phyloP scores from a whole-genome alignment of 352 stramenopile species.

The Blastocystis sp. region DNA sequence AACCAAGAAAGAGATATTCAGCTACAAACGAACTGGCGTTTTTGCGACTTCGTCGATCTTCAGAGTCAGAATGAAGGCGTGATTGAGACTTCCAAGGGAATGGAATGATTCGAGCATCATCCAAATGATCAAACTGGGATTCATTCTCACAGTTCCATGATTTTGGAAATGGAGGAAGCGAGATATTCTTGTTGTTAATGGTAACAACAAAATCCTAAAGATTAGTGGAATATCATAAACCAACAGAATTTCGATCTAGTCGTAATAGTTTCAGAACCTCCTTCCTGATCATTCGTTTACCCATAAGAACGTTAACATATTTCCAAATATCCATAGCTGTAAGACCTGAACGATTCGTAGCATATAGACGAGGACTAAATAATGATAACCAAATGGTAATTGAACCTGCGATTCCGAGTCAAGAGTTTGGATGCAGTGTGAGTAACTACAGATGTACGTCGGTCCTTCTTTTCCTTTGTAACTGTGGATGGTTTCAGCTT shows the following conservation, averaged over 20 bases:
- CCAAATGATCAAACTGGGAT: neutral
- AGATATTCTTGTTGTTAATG: neutral
- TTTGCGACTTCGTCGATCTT: neutral
- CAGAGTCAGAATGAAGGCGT: neutral
- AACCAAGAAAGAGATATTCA: neutral
- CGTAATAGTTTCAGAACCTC: conserved; percentile 19
- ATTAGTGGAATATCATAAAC: neutral
- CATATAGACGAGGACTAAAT: neutral
- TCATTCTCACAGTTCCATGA: neutral
- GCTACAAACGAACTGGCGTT: neutral
- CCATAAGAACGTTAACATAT: neutral
- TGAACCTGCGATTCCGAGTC: neutral
- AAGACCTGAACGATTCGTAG: neutral
- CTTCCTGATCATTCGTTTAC: neutral
- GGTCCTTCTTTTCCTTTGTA: neutral
- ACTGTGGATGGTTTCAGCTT: neutral
- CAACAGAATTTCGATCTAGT: conserved; percentile 16
- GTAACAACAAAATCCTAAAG: neutral
- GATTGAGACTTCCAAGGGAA: neutral
- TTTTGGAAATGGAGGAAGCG: neutral
- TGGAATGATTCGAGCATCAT: neutral
- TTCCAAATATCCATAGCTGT: neutral
- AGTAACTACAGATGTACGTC: neutral
- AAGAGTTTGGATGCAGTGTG: neutral
- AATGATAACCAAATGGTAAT: neutral